These are phyloP conservation scores for Drechslerella dactyloides DNA, from an alignment of 2,329 filamentous ascomycete species.

Conservation along the genomic window DNA sequence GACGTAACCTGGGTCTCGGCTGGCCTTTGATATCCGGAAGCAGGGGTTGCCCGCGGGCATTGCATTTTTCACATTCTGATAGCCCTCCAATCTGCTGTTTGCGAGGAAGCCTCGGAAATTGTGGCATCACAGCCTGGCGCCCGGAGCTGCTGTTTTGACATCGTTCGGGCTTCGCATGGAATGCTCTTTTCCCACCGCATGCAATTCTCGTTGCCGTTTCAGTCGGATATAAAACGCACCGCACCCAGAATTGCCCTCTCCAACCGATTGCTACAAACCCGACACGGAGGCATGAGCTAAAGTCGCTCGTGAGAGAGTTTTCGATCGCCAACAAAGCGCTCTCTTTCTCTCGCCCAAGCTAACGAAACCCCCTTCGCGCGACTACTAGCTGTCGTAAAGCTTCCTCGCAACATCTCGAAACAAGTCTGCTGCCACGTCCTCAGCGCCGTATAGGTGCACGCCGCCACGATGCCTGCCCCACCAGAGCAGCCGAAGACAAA, in stretches of 20 bases:
- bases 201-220: background rate
- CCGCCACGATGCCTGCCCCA: slow-evolving; percentile 35
- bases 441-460: slow-evolving; percentile 9
- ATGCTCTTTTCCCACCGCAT: slow-evolving; percentile 20
- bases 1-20: slow-evolving; percentile 34
- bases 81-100: slow-evolving; percentile 25
- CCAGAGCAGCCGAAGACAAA: slow-evolving; percentile 34
- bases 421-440: slow-evolving; percentile 1
- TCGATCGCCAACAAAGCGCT: background rate
- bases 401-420: background rate
- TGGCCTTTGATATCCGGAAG: slow-evolving; percentile 45
- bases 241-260: background rate
- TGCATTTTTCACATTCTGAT: slow-evolving; percentile 36
- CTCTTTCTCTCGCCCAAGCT: background rate
- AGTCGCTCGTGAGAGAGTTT: background rate
- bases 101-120: slow-evolving; percentile 47
- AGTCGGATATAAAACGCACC: slow-evolving; percentile 2
- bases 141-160: slow-evolving; percentile 20
- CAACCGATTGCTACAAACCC: background rate
- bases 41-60: slow-evolving; percentile 1
- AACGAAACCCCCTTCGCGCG: background rate
- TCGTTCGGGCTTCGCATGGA: slow-evolving; percentile 28
- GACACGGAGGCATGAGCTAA: background rate
- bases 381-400: slow-evolving; percentile 1
- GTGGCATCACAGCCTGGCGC: slow-evolving; percentile 17